These are phyloP conservation scores for Solanum lignicaule DNA, from an alignment of 257 asterid species.

Conservation along the genomic window DNA sequence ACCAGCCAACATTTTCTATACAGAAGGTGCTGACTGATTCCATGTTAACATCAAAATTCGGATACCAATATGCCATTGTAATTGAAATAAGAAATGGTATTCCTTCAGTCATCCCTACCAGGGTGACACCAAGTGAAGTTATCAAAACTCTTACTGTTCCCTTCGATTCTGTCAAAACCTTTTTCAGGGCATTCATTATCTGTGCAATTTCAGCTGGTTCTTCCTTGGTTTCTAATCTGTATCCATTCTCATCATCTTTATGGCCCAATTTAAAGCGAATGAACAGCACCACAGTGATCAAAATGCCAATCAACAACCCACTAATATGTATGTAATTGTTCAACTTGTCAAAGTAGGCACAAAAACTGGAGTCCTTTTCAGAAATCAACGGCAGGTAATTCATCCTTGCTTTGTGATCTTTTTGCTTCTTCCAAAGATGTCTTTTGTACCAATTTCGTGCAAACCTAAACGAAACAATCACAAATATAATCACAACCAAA, in stretches of 20 bases:
- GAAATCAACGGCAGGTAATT: neutral
- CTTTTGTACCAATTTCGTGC: neutral
- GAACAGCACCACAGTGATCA: conserved; percentile 13
- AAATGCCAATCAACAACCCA: conserved; percentile 14
- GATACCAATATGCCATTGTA: conserved; percentile 3
- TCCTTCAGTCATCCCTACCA: conserved; percentile 26
- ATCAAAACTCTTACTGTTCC: conserved; percentile 13
- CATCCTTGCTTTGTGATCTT: neutral
- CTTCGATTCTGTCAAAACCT: conserved; percentile 14
- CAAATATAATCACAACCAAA: neutral
- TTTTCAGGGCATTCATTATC: conserved; percentile 5
- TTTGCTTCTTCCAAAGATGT: neutral
- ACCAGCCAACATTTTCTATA: conserved; percentile 10
- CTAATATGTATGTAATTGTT: neutral
- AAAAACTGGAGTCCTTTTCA: conserved; percentile 7
- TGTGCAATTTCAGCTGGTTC: conserved; percentile 11
- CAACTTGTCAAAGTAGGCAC: conserved; percentile 13
- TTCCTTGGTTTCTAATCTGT: conserved; percentile 13
- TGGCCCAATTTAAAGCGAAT: conserved; percentile 12
- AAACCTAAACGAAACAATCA: neutral
- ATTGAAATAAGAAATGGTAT: conserved; percentile 15
- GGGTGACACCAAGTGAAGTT: conserved; percentile 11
- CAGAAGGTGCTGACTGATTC: conserved; percentile 10
- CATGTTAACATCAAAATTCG: conserved; percentile 4
- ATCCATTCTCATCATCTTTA: conserved; percentile 13